phyloP scores from a whole-genome alignment of 1,139 yeast species.

The Candida buenavistaensis region DNA sequence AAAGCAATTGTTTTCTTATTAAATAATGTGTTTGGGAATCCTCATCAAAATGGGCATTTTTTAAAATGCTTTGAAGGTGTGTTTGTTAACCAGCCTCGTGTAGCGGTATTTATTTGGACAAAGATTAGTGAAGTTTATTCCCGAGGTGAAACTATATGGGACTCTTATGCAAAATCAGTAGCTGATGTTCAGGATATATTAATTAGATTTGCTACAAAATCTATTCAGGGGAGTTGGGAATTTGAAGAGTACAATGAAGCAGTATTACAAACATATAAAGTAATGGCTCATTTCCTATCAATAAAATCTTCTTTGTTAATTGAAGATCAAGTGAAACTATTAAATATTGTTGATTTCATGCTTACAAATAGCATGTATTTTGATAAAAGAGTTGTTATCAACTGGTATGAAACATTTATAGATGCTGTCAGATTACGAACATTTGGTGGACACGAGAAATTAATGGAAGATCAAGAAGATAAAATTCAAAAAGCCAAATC shows the following conservation, averaged over 20 bases:
- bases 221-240: slow-evolving; percentile 23
- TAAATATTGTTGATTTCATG: slow-evolving; percentile 59
- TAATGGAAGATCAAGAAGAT: slow-evolving; percentile 38
- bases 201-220: slow-evolving; percentile 39
- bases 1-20: slow-evolving; percentile 60
- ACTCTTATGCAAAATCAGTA: slow-evolving; percentile 59
- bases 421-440: slow-evolving; percentile 57
- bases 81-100: slow-evolving; percentile 38
- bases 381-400: slow-evolving; percentile 39
- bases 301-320: slow-evolving; percentile 48
- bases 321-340: slow-evolving; percentile 58
- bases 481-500: slow-evolving; percentile 57
- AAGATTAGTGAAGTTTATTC: slow-evolving; percentile 48
- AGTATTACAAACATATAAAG: slow-evolving; percentile 33
- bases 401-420: slow-evolving; percentile 42
- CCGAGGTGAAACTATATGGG: slow-evolving; percentile 59
- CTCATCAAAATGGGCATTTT: slow-evolving; percentile 59
- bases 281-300: slow-evolving; percentile 49
- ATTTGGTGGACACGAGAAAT: slow-evolving; percentile 44
- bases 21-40: slow-evolving; percentile 63
- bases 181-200: slow-evolving; percentile 59
- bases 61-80: slow-evolving; percentile 48
- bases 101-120: slow-evolving; percentile 53
- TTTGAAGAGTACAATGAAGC: slow-evolving; percentile 34
- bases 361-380: slow-evolving; percentile 42